Percentiles rank a stretch among this genome's conserved stretches.
Evolutionary conservation across 192 early-diverging fungal genomes (phyloP).

Genomic region (Umbelopsis isabellina): DNA sequence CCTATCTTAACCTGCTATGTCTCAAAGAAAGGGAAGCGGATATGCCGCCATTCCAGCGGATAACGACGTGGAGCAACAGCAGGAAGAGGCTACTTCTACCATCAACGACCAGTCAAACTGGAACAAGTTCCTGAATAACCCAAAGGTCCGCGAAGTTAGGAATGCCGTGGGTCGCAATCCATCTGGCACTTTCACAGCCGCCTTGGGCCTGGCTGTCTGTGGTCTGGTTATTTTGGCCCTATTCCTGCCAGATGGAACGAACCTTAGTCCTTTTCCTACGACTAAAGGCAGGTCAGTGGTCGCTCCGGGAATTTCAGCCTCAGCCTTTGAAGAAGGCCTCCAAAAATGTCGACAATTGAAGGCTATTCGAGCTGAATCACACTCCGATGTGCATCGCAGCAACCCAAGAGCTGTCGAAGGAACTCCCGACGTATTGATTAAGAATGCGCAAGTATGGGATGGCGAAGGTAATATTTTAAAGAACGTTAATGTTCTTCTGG

Average conservation of each 20-base stretch:
- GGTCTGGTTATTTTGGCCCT: conserved; percentile 3
- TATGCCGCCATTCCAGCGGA: conserved; percentile 5
- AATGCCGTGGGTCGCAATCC: conserved; percentile 2
- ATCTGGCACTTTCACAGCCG: neutral
- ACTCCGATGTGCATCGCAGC: neutral
- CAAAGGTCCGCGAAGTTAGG: neutral
- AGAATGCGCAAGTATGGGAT: conserved; percentile 42
- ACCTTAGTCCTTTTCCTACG: conserved; percentile 1
- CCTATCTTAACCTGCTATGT: conserved; percentile 1
- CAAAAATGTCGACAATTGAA: conserved; percentile 5
- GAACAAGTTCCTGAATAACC: neutral
- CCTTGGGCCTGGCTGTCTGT: neutral
- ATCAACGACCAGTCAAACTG: neutral
- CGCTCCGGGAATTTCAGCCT: neutral
- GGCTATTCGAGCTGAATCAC: conserved; percentile 1
- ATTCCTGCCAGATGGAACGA: neutral
- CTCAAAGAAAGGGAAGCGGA: conserved; percentile 21
- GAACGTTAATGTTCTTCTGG: conserved; percentile 47
- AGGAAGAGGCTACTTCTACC: neutral
- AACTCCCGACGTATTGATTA: conserved; percentile 15
- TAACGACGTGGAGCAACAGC: conserved; percentile 9
- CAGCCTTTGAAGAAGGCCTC: conserved; percentile 8
- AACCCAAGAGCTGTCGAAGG: conserved; percentile 25
- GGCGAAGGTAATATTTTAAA: conserved; percentile 31
- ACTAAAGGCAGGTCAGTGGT: neutral